Conservation (phyloP, 2,329 filamentous ascomycete species). For the Huntiella savannae region DNA sequence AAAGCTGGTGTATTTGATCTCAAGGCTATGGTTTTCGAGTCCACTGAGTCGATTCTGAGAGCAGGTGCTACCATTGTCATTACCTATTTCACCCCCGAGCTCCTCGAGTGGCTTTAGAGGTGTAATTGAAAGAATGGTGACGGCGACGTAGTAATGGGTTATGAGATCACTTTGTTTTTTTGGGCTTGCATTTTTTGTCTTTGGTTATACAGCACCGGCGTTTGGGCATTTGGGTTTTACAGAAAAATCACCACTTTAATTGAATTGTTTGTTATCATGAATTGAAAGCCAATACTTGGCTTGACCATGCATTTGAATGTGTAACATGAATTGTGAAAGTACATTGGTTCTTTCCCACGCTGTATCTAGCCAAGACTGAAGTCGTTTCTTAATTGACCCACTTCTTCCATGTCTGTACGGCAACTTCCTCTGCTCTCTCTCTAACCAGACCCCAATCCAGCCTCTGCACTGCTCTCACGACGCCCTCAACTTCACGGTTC, state of each 20-base stretch:
- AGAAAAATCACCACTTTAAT: conserved; percentile 6
- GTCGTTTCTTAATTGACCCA: no score
- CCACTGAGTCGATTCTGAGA: conserved; percentile 78
- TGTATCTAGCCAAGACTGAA: no score
- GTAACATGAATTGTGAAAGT: no score
- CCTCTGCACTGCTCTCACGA: conserved; percentile 45
- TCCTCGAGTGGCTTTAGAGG: conserved; percentile 40
- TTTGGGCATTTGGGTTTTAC: background rate
- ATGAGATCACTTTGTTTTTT: background rate
- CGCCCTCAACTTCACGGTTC: conserved; percentile 53
- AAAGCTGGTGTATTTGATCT: conserved; percentile 94
- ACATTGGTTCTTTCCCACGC: no score
- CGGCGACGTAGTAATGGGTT: background rate
- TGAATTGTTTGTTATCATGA: no score
- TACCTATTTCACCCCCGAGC: conserved; percentile 81
- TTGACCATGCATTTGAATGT: no score
- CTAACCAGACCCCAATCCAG: conserved; percentile 46
- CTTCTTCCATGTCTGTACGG: conserved; percentile 2
- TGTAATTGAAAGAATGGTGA: background rate
- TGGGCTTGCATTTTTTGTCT: background rate
- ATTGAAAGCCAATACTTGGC: no score
- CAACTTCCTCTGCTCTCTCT: conserved; percentile 32
- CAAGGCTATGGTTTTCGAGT: conserved; percentile 86
- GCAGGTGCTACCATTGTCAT: conserved; percentile 87
- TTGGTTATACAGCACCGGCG: conserved; percentile 6